These are phyloP conservation scores for Aspergillus sergii DNA, from an alignment of 2,329 filamentous ascomycete species.

Conservation along the genomic window DNA sequence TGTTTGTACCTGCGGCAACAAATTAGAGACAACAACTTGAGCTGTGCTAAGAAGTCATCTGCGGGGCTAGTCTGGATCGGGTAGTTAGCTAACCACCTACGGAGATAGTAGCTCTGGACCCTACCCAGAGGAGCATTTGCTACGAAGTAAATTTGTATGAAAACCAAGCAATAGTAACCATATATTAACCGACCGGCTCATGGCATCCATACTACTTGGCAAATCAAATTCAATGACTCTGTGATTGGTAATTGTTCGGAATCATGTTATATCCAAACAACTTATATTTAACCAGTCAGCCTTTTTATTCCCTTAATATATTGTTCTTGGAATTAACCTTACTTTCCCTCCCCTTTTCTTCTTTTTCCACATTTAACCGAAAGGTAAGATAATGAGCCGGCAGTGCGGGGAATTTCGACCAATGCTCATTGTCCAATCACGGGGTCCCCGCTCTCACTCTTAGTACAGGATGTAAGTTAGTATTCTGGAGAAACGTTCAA, in stretches of 20 bases:
- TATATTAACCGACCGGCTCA: background rate
- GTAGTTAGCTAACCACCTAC: background rate
- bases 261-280: background rate
- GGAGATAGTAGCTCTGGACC: background rate
- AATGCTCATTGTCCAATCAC: constrained; percentile 3
- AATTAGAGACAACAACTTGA: background rate
- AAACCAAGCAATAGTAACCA: background rate
- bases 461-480: background rate
- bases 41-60: background rate
- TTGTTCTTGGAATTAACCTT: background rate
- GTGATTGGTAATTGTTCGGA: background rate
- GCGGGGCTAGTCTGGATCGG: background rate
- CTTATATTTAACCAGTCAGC: background rate
- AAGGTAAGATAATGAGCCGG: background rate
- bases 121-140: background rate
- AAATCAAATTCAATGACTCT: background rate
- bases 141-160: too few species aligned
- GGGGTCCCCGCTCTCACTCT: background rate
- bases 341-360: background rate
- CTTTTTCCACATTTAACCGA: background rate
- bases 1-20: background rate
- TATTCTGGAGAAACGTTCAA: background rate
- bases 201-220: background rate
- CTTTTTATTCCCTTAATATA: background rate
- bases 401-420: constrained; percentile 1